Percentiles rank a stretch among this genome's conserved stretches.
Conservation (phyloP, 78 protist species). For the Polysphondylium violaceum region DNA sequence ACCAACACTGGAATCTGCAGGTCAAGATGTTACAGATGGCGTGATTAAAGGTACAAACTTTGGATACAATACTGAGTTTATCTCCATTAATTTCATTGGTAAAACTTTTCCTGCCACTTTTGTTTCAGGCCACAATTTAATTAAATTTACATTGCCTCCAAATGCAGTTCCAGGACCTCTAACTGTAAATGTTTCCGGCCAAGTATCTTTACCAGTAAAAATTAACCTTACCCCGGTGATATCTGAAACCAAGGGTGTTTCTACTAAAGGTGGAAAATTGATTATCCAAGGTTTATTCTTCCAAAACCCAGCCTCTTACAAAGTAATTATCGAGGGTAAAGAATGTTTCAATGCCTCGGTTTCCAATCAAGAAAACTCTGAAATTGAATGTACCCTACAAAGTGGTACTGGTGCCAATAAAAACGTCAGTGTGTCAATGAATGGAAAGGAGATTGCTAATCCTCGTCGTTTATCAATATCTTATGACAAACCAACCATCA, state of each 20-base stretch:
- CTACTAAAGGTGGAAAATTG: neutral
- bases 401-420: no score
- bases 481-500: neutral
- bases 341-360: no score
- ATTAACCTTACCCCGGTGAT: neutral
- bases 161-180: neutral
- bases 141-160: neutral
- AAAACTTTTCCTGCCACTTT: neutral
- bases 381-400: no score
- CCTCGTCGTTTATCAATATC: no score
- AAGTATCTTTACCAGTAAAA: neutral
- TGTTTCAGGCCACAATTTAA: neutral
- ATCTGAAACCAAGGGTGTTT: neutral
- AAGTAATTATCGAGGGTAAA: no score
- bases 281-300: no score
- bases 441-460: no score
- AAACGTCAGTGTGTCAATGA: no score
- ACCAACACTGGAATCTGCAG: neutral
- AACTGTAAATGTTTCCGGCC: neutral
- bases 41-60: neutral
- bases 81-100: neutral
- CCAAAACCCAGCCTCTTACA: no score
- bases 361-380: no score
- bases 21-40: neutral
- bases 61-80: neutral